Conservation (phyloP, 768 basidiomycete genomes). For the Pholiota molesta region DNA sequence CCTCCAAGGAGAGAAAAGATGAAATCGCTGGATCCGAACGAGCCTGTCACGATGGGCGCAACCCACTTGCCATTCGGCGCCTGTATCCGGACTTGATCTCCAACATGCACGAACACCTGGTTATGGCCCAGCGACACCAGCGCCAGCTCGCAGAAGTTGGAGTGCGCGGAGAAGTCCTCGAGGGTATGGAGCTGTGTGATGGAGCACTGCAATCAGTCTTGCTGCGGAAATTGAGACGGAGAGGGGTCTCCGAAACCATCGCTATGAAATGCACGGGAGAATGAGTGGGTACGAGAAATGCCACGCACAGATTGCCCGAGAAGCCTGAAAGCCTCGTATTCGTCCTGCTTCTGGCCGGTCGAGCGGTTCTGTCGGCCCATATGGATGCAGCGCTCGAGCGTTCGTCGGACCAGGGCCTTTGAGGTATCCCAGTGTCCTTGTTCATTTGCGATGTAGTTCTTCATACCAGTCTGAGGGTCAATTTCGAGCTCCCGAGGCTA, state of each 20-base stretch:
- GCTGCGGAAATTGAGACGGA: background rate
- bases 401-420: slow-evolving; percentile 72
- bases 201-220: background rate
- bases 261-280: background rate
- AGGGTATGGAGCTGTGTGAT: slow-evolving; percentile 66
- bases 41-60: slow-evolving; percentile 83
- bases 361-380: slow-evolving; percentile 67
- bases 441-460: slow-evolving; percentile 93
- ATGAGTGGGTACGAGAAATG: slow-evolving; percentile 1
- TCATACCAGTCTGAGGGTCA: slow-evolving; percentile 88
- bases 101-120: slow-evolving; percentile 87
- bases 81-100: slow-evolving; percentile 74
- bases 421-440: slow-evolving; percentile 88
- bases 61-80: slow-evolving; percentile 77
- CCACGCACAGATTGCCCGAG: slow-evolving; percentile 66
- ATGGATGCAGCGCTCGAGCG: slow-evolving; percentile 78
- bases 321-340: slow-evolving; percentile 80
- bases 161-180: slow-evolving; percentile 89
- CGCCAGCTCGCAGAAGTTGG: slow-evolving; percentile 86
- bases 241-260: background rate
- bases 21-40: slow-evolving; percentile 81
- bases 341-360: slow-evolving; percentile 61
- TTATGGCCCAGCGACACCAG: slow-evolving; percentile 74
- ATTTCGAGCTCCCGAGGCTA: slow-evolving; percentile 84
- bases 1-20: slow-evolving; percentile 75